These are phyloP conservation scores for Fusarium tricinctum DNA, from an alignment of 2,329 filamentous ascomycete species.

Conservation along the genomic window DNA sequence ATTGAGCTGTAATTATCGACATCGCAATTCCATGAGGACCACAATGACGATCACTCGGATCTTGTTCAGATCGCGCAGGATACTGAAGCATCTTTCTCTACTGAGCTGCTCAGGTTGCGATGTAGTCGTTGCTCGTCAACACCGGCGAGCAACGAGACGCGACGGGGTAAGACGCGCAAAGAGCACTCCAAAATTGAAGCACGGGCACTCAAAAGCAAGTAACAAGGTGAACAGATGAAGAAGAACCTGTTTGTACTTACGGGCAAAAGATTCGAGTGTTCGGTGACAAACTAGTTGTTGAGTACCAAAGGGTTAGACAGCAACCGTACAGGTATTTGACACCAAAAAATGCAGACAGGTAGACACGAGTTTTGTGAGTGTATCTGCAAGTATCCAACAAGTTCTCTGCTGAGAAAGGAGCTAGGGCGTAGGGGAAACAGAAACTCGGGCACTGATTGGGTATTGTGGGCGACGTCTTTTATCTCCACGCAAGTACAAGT, in stretches of 20 bases:
- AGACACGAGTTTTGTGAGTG: constrained; percentile 47
- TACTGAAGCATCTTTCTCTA: background rate
- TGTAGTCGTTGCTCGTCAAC: constrained; percentile 2
- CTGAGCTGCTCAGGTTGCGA: background rate
- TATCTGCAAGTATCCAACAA: constrained; percentile 45
- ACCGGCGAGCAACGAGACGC: constrained; percentile 28
- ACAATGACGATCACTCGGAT: constrained; percentile 3
- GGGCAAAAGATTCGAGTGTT: constrained; percentile 52
- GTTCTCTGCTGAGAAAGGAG: constrained; percentile 37
- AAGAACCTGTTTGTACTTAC: constrained; percentile 53
- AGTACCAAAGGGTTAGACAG: constrained; percentile 33
- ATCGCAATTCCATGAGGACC: constrained; percentile 20
- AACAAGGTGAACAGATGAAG: constrained; percentile 33
- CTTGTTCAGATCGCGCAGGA: background rate
- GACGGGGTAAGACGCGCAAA: constrained; percentile 37
- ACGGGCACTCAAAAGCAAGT: constrained; percentile 22
- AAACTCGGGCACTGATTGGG: constrained; percentile 39
- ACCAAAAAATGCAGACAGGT: constrained; percentile 46
- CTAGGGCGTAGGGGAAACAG: constrained; percentile 38
- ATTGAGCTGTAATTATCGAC: constrained; percentile 31
- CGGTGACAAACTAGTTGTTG: constrained; percentile 37
- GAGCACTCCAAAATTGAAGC: constrained; percentile 17
- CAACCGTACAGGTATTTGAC: constrained; percentile 43
- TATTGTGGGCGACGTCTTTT: constrained; percentile 28
- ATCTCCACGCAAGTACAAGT: constrained; percentile 40